These are phyloP conservation scores for Thermothelomyces thermophilus DNA, from an alignment of 2,329 filamentous ascomycete genomes.

Conservation along the genomic window DNA sequence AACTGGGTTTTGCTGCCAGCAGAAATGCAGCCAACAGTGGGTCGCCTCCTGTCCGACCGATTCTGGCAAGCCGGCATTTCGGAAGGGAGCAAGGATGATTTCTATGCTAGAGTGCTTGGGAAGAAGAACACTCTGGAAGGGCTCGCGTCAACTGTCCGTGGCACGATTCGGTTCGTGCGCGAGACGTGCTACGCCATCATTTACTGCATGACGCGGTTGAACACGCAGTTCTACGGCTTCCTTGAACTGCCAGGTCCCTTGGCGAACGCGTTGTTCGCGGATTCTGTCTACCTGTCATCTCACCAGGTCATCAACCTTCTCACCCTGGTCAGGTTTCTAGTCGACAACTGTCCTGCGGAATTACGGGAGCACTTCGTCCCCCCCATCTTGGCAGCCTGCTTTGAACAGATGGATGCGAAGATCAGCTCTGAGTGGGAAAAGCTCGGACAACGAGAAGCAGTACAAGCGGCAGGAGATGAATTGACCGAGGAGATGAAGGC, in stretches of 20 bases:
- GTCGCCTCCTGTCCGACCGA: conserved; percentile 79
- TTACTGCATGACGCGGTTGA: conserved; percentile 84
- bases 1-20: conserved; percentile 74
- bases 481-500: conserved; percentile 96
- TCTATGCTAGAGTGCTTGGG: conserved; percentile 83
- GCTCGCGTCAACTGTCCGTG: conserved; percentile 86
- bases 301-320: conserved; percentile 93
- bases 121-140: conserved; percentile 89
- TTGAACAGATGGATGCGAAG: conserved; percentile 80
- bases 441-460: conserved; percentile 56
- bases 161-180: conserved; percentile 79
- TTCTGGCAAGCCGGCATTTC: conserved; percentile 99
- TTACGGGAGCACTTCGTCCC: conserved; percentile 76
- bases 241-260: conserved; percentile 74
- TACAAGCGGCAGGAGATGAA: conserved; percentile 64
- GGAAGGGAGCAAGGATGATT: conserved; percentile 90
- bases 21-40: conserved; percentile 71
- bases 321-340: conserved; percentile 78
- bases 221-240: conserved; percentile 87
- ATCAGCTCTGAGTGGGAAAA: conserved; percentile 81
- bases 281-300: conserved; percentile 75
- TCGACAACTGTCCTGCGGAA: conserved; percentile 83
- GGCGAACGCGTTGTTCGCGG: conserved; percentile 74
- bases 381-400: conserved; percentile 73
- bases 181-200: conserved; percentile 93